Evolutionary conservation across 371 early-diverging fungal species (phyloP), one percentile per base, ranked within the genome.

Genomic region (Circinella minor): DNA sequence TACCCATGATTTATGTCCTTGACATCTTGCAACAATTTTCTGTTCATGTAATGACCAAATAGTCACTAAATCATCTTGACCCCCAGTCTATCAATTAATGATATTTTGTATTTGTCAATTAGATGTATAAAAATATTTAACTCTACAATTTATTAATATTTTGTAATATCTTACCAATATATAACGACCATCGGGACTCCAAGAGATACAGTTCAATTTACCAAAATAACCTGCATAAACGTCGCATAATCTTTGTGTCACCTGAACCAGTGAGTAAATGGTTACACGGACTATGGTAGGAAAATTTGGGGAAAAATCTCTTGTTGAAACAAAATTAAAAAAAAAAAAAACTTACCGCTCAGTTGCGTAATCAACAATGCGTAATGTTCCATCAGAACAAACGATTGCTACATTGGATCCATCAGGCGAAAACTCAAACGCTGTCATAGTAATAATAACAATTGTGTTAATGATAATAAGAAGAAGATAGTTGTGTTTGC

Each of bases 51-150:
- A 89, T 65, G 92, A 87, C 97, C 97, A 99, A 4, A 99, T 86
- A 3, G 96, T 92, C 15, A 99, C 89, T 13, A 96, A 77, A 77
- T 99, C 99, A 79, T 99, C 99, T 75, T 99, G 97, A 0, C 98
- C 96, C 11, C 99, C 94, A 0, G 92, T 88, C 88, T 86, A 71
- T 17, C 37, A 38, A 62, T 15, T 48, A 38, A 15, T 54, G 7
- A 55, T 13, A 6, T 39, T 39, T 39, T 11, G 11, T 1, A 43
- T 11, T 43, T 11, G 43, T 43, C 11, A 43, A 43, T 9, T 20
- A n/a, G 5, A 54, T 48, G 49, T 4, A 1, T 27, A 14, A 48
- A 4, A 48, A 47, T 14, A 20, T 9, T 20, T 9, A 63, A 36
- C 1, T 14, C 8, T 39, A 37, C 34, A 3, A 27, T 27, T 37